phyloP scores from a whole-genome alignment of 768 basidiomycete species.

The Sistotremastrum niveocremeum region DNA sequence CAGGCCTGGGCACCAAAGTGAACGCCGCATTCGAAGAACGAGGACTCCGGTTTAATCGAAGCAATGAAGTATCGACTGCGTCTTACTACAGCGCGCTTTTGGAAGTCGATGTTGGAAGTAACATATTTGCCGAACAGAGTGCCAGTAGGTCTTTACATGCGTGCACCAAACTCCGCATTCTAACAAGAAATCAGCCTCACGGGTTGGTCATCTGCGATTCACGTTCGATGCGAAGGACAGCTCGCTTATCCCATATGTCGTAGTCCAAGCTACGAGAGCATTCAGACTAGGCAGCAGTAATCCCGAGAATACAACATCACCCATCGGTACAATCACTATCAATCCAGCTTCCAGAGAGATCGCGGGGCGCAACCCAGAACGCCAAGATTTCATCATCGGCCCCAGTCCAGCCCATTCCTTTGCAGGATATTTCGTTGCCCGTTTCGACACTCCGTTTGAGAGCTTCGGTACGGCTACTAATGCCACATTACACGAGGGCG shows the following conservation, averaged over 20 bases:
- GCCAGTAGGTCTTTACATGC: conserved; percentile 33
- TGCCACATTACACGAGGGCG: conserved; percentile 20
- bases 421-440: conserved; percentile 32
- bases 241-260: conserved; percentile 33
- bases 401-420: conserved; percentile 27
- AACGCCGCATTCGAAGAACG: conserved; percentile 43
- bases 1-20: conserved; percentile 35
- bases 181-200: conserved; percentile 36
- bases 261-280: conserved; percentile 54
- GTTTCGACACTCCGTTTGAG: conserved; percentile 22
- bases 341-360: conserved; percentile 33
- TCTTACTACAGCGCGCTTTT: conserved; percentile 46
- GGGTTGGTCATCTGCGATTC: conserved; percentile 63
- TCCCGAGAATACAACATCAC: conserved; percentile 35
- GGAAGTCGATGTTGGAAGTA: conserved; percentile 36
- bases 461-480: conserved; percentile 39
- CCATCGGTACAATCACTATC: conserved; percentile 37
- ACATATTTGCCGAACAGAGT: conserved; percentile 42
- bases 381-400: conserved; percentile 58
- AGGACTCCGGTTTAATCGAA: conserved; percentile 38
- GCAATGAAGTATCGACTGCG: conserved; percentile 38
- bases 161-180: conserved; percentile 1
- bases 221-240: conserved; percentile 33
- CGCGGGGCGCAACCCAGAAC: conserved; percentile 49
- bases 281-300: conserved; percentile 43